Evolutionary conservation across 1,284 basidiomycete genomes (phyloP).

Genomic region (Mycosarcoma maydis): DNA sequence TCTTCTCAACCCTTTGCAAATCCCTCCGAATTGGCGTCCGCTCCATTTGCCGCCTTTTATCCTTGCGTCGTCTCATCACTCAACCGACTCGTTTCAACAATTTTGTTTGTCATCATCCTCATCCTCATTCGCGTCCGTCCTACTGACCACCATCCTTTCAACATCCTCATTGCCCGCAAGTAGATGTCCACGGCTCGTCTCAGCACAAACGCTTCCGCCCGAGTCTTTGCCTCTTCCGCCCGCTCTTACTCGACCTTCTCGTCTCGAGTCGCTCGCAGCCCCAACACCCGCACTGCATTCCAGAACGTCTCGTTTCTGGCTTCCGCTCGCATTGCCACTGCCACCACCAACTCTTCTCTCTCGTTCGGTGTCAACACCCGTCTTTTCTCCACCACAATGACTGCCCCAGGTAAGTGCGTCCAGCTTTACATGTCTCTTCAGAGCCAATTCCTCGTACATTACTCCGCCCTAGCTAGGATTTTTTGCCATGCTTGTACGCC

Average conservation of each 20-base stretch:
- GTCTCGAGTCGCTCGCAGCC: constrained; percentile 36
- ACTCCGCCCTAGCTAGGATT: too few species aligned
- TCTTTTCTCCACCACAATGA: constrained; percentile 41
- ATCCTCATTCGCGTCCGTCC: not conserved
- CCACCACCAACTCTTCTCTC: not conserved
- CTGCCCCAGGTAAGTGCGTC: constrained; percentile 29
- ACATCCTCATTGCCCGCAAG: constrained; percentile 9
- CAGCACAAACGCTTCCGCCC: constrained; percentile 31
- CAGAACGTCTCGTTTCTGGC: constrained; percentile 16
- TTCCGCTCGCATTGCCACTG: constrained; percentile 13
- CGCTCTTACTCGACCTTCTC: constrained; percentile 37
- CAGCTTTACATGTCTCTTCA: too few species aligned
- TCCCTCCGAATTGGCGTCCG: constrained; percentile 9
- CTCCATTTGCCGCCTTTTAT: not conserved
- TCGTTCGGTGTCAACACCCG: not conserved
- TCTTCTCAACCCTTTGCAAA: not conserved
- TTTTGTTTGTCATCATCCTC: not conserved
- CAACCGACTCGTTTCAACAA: too few species aligned
- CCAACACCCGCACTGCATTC: constrained; percentile 13
- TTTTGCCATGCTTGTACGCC: too few species aligned
- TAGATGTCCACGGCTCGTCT: constrained; percentile 48
- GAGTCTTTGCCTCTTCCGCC: constrained; percentile 21
- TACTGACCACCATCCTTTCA: not conserved
- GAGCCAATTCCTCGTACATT: too few species aligned
- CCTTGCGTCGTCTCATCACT: not conserved